A percentile compares a stretch with the other conserved stretches of the same genome.
Evolutionary conservation across 148 eudicot genomes (phyloP).

Genomic region (Rheum nobile): DNA sequence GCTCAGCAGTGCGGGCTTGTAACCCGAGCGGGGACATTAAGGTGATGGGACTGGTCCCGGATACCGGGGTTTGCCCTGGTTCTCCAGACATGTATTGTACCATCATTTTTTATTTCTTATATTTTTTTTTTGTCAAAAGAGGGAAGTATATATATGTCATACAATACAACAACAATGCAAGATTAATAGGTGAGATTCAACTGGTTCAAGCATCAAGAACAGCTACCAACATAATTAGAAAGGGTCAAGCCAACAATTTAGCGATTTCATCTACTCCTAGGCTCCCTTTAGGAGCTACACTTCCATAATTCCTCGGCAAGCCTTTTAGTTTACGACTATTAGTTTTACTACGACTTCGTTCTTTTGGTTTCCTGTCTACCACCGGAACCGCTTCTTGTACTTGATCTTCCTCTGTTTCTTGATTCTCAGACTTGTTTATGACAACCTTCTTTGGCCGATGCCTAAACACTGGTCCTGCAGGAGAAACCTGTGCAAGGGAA

Average conservation of each 20-base stretch:
- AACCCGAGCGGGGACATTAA: too few species aligned
- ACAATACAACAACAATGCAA: not conserved
- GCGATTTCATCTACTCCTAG: conserved; percentile 86
- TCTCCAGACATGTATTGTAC: too few species aligned
- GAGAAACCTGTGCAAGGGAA: conserved; percentile 56
- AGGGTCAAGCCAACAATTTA: conserved; percentile 55
- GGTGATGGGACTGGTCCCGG: too few species aligned
- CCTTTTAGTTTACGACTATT: conserved; percentile 23
- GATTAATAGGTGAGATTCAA: not conserved
- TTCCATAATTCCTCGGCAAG: conserved; percentile 26
- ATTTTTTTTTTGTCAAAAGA: too few species aligned
- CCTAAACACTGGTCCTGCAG: conserved; percentile 59
- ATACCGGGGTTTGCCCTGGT: too few species aligned
- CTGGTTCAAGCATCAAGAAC: not conserved
- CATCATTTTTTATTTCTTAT: too few species aligned
- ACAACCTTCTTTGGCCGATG: conserved; percentile 22
- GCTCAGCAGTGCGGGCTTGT: too few species aligned
- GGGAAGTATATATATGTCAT: not conserved
- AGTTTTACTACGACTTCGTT: conserved; percentile 27
- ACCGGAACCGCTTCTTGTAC: conserved; percentile 16
- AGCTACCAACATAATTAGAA: not conserved
- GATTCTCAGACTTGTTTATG: conserved; percentile 14
- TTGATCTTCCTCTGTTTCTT: conserved; percentile 24
- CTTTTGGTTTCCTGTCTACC: conserved; percentile 21
- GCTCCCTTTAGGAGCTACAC: conserved; percentile 56